Evolutionary conservation across 2,329 filamentous ascomycete genomes (phyloP), one percentile per base, ranked within the genome.

Genomic region (Fusarium veterinarium): DNA sequence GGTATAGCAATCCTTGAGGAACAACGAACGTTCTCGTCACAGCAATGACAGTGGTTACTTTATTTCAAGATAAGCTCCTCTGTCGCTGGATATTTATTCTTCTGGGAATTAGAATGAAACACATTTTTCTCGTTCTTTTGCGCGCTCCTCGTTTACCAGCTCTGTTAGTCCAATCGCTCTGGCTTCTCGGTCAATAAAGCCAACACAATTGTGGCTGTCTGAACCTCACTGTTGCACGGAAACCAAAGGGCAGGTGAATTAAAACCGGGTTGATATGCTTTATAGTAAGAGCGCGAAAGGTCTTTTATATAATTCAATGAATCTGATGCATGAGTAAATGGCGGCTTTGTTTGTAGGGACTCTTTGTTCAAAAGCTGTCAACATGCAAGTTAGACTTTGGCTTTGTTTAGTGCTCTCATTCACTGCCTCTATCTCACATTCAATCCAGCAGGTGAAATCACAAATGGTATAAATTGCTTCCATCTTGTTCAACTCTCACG

Each of bases 211-310:
- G 7, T 28, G 28, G 2, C 7, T 8, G 28, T 5, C 8, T 2
- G 8, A 28, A 28, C 28, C 28, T 5, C 28, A 8, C 28, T 28
- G 5, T 45, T 28, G 3, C 12, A 14, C 25, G 8, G 28, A 45
- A 10, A 9, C 7, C 4, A 28, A 45, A 3, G 2, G 7, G 8
- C 5, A 9, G 3, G 17, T 28, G 8, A 28, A 10, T 28, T 3
- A 5, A 20, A 10, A 7, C 9, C 17, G 0, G 16, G 23, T 9
- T 13, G 17, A 9, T 0, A 19, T 13, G 2, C 2, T 19, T 20
- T 19, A 2, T 6, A 19, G 3, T 4, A 8, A 25, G 3, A 8
- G 23, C 7, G 23, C 23, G 19, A 25, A 4, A 13, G 17, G 23
- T 6, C 4, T 13, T 14, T 28, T 4, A 3, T 28, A 10, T 7